Percentiles rank a stretch among this genome's conserved stretches.
phyloP scores from a whole-genome alignment of 768 basidiomycete species.

The Mycena galericulata region DNA sequence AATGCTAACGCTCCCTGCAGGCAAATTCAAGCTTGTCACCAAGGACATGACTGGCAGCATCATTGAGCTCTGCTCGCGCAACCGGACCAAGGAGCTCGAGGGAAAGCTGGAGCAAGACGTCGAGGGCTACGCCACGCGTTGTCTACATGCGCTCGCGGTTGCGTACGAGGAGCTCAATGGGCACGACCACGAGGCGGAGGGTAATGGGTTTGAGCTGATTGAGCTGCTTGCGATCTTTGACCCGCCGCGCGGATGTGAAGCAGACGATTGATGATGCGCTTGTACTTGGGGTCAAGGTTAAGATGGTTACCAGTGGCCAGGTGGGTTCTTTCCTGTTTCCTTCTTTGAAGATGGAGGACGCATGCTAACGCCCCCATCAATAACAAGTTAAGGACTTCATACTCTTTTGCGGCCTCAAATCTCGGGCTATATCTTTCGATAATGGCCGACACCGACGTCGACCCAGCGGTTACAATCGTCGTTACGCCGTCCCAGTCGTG shows the following conservation, averaged over 20 bases:
- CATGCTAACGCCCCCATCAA: not conserved
- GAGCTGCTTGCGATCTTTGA: constrained; percentile 98
- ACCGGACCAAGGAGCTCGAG: constrained; percentile 96
- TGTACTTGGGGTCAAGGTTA: constrained; percentile 96
- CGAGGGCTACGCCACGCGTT: constrained; percentile 94
- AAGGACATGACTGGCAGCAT: constrained; percentile 99
- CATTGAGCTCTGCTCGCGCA: constrained; percentile 96
- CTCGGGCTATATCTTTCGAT: not conserved
- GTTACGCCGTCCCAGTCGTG: constrained; percentile 87
- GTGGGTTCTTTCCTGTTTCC: too few species aligned
- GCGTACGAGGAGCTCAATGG: constrained; percentile 94
- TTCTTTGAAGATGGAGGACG: rapidly evolving
- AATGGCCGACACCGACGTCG: constrained; percentile 43
- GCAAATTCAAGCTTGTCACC: constrained; percentile 97
- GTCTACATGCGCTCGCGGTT: constrained; percentile 97
- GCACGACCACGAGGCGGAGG: constrained; percentile 85
- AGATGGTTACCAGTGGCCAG: constrained; percentile 99
- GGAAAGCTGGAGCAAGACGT: constrained; percentile 93
- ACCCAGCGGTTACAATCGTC: constrained; percentile 72
- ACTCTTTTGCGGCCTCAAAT: not conserved
- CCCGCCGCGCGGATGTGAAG: constrained; percentile 98
- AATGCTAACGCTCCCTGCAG: not conserved
- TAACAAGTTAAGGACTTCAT: not conserved
- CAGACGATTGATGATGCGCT: constrained; percentile 98
- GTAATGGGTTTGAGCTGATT: constrained; percentile 97